These are phyloP conservation scores for Triadica sebifera DNA, from an alignment of 345 rosid genomes.

Conservation along the genomic window DNA sequence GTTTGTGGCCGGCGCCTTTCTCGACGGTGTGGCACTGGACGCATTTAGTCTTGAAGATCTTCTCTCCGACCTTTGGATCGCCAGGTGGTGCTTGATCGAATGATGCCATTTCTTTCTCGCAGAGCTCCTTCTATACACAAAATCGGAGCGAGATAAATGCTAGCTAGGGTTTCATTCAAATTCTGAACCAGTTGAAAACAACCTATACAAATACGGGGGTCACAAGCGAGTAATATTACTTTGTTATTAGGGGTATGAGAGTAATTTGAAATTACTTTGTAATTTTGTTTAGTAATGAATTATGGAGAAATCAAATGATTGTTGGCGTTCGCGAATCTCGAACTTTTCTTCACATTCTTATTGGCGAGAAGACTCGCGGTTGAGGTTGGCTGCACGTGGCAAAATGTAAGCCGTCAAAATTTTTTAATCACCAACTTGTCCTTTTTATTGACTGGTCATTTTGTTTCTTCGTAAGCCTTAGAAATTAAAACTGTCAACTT, in stretches of 20 bases:
- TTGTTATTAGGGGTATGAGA: too few relatives aligned
- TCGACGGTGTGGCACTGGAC: conserved; percentile 93
- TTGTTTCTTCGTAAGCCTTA: too few relatives aligned
- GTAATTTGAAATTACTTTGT: too few relatives aligned
- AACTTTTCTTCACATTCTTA: not conserved
- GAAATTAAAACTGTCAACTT: too few relatives aligned
- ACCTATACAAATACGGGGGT: too few relatives aligned
- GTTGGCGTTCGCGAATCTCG: not conserved
- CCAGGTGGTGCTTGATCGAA: conserved; percentile 88
- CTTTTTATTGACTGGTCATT: too few relatives aligned
- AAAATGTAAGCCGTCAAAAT: not conserved
- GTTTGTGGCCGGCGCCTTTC: conserved; percentile 95
- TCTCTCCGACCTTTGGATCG: conserved; percentile 64
- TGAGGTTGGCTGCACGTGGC: conserved; percentile 2
- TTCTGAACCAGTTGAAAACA: too few relatives aligned
- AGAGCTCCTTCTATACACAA: not conserved
- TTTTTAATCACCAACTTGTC: too few relatives aligned
- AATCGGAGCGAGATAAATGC: not conserved
- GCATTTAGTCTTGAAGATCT: conserved; percentile 85
- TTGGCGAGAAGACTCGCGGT: not conserved
- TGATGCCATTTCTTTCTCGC: conserved; percentile 53
- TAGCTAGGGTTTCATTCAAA: conserved; percentile 1
- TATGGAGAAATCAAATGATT: not conserved
- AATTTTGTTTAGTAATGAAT: too few relatives aligned
- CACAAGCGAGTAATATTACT: too few relatives aligned